These are phyloP conservation scores for Fusarium verrucosum DNA, from an alignment of 2,329 filamentous ascomycete genomes.

Conservation along the genomic window DNA sequence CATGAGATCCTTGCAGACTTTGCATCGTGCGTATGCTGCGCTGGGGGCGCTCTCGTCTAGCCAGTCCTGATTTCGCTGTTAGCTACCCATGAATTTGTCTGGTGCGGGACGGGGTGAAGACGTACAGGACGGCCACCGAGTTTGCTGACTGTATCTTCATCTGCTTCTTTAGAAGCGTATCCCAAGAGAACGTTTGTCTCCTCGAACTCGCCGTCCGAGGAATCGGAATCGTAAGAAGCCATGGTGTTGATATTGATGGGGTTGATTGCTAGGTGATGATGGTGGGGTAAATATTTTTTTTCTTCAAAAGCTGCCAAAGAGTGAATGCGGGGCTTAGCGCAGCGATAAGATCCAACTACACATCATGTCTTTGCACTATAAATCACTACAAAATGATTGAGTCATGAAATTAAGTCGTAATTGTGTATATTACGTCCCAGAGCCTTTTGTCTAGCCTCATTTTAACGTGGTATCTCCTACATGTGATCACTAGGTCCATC, in stretches of 20 bases:
- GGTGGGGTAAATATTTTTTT: slow-evolving; percentile 56
- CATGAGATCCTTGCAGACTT: slow-evolving; percentile 85
- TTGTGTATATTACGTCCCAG: slow-evolving; percentile 42
- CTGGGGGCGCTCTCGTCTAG: slow-evolving; percentile 77
- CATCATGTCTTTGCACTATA: not conserved
- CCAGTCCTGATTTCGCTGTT: slow-evolving; percentile 73
- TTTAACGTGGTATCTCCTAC: slow-evolving; percentile 53
- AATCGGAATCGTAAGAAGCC: slow-evolving; percentile 88
- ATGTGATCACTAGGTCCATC: slow-evolving; percentile 66
- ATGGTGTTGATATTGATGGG: slow-evolving; percentile 54
- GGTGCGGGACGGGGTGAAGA: slow-evolving; percentile 26
- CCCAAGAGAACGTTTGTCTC: slow-evolving; percentile 91
- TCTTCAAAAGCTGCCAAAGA: slow-evolving; percentile 34
- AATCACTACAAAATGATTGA: not conserved
- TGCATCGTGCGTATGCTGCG: slow-evolving; percentile 82
- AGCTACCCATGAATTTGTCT: slow-evolving; percentile 21
- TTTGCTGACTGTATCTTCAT: slow-evolving; percentile 85
- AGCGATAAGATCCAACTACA: slow-evolving; percentile 12
- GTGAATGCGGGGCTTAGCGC: slow-evolving; percentile 48
- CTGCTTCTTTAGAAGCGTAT: slow-evolving; percentile 82
- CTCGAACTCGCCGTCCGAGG: slow-evolving; percentile 74
- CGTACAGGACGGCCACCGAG: slow-evolving; percentile 87
- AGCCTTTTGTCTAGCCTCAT: slow-evolving; percentile 51
- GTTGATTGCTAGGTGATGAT: slow-evolving; percentile 38
- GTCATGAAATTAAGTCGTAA: slow-evolving; percentile 28